Evolutionary conservation across 768 basidiomycete genomes (phyloP), one percentile per base, ranked within the genome.

Genomic region (Panaeolus papilionaceus): DNA sequence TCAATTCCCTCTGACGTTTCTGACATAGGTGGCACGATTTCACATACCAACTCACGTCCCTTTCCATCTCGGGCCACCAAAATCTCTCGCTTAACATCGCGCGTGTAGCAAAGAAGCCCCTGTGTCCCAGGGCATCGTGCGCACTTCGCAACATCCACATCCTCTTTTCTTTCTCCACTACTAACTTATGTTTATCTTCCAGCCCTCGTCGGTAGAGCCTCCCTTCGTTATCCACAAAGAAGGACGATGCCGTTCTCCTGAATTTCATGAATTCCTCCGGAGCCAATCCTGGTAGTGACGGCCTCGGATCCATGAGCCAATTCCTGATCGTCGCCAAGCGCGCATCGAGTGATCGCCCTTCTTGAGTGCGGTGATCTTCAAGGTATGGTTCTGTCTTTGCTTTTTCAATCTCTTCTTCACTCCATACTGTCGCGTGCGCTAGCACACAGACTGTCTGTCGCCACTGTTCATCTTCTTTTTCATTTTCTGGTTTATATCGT

Each of bases 21-120:
- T 51, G 76, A 65, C 77, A 77, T 0, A 69, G 16, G 8, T 70
- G 69, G 62, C 77, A 79, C 2, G 71, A 71, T 23, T 70, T 69
- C 0, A 77, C 61, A 65, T 69, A 77, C 76, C 75, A 76, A 0
- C 62, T 28, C 0, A 77, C 66, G 64, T 79, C 75, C 1, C 39
- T 33, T 11, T 73, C 70, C 38, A 76, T 51, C 5, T 76, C 71
- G 0, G 77, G 49, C 76, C 77, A 79, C 76, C 75, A 79, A 62
- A 79, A 78, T 1, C 72, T 16, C 42, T 71, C 47, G 4, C 44
- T 18, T 0, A 79, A 54, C 1, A 75, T 26, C 2, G 66, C 9
- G 0, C 58, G 61, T 0, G 73, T 77, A 0, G 75, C 68, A 47
- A 65, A 76, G 8, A 68, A 62, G 2, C 75, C 75, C 66, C 72